These are phyloP conservation scores for Boletus vermiculosoides DNA, from an alignment of 768 basidiomycete species.

Conservation along the genomic window DNA sequence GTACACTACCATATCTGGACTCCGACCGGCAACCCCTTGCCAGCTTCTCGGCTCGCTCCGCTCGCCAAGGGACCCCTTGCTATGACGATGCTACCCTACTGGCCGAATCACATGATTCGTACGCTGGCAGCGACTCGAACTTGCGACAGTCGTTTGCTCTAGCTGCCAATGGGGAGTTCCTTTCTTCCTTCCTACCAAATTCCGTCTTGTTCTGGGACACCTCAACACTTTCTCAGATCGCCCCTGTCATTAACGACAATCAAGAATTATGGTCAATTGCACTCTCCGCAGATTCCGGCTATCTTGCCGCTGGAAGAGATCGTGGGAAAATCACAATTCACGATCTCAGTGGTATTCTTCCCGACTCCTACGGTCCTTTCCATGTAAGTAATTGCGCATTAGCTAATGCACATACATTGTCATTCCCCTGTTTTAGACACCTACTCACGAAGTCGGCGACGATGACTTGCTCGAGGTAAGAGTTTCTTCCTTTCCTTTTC, in stretches of 20 bases:
- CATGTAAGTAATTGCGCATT: not conserved
- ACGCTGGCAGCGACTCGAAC: too few species aligned
- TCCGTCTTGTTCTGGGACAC: not conserved
- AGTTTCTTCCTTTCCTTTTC: too few species aligned
- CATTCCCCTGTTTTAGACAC: too few species aligned
- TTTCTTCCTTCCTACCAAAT: not conserved
- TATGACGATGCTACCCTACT: too few species aligned
- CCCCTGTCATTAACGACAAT: not conserved
- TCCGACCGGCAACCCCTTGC: too few species aligned
- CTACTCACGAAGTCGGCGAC: not conserved
- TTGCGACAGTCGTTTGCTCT: too few species aligned
- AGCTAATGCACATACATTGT: too few species aligned
- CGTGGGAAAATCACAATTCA: not conserved
- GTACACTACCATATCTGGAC: too few species aligned
- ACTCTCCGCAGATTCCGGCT: not conserved
- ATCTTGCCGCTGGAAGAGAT: not conserved
- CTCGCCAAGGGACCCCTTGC: too few species aligned
- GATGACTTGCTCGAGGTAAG: not conserved
- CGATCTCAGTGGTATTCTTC: not conserved
- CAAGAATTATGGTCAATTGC: not conserved
- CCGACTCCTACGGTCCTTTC: not conserved
- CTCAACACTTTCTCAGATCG: not conserved
- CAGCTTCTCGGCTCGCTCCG: too few species aligned
- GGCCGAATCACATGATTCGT: too few species aligned
- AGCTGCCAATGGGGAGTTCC: not conserved